Conservation (phyloP, 208 protist genomes). For the Crithidia fasciculata region DNA sequence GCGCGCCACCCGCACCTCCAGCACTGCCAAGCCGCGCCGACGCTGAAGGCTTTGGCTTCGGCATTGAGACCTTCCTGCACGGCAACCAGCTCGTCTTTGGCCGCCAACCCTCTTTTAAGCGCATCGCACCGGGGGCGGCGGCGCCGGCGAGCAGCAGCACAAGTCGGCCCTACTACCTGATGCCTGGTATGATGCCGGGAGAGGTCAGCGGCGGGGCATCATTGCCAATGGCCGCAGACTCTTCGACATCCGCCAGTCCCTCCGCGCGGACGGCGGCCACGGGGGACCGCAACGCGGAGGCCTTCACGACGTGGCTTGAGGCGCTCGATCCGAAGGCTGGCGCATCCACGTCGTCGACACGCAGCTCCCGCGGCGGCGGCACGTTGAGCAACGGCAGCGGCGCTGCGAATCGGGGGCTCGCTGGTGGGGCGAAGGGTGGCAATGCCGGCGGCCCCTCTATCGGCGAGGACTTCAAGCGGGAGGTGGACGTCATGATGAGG, state of each 20-base stretch:
- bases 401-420: background rate
- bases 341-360: constrained; percentile 1
- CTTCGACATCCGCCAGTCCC: background rate
- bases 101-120: constrained; percentile 61
- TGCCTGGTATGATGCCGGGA: background rate
- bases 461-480: constrained; percentile 41
- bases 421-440: background rate
- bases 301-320: constrained; percentile 35
- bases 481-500: constrained; percentile 47
- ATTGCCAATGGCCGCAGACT: background rate
- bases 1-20: background rate
- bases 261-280: background rate
- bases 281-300: constrained; percentile 28
- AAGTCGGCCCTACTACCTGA: constrained; percentile 13
- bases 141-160: background rate
- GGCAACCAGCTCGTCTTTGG: constrained; percentile 67
- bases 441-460: constrained; percentile 1
- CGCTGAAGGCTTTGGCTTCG: constrained; percentile 50
- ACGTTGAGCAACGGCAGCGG: no score
- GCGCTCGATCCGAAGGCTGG: constrained; percentile 15
- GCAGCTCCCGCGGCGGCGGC: background rate
- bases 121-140: constrained; percentile 16
- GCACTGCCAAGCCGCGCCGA: constrained; percentile 3
- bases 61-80: constrained; percentile 75
- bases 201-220: background rate